A percentile compares a stretch with the other conserved stretches of the same genome.
Evolutionary conservation across 73 alveolate genomes (phyloP).

Genomic region (Symbiodinium pilosum): DNA sequence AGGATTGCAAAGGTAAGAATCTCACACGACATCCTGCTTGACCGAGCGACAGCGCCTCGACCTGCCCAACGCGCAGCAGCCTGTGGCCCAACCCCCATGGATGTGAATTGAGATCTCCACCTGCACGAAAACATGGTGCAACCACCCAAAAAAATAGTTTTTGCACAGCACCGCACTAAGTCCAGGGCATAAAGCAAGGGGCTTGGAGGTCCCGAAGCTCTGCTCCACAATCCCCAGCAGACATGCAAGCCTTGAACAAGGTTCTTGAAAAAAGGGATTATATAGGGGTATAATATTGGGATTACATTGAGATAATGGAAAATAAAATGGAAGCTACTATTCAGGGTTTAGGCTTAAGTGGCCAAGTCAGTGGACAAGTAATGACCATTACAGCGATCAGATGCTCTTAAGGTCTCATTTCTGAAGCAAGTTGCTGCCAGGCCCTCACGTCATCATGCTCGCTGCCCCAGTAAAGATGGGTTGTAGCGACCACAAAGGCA

Average conservation of each 20-base stretch:
- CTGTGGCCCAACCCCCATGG: slow-evolving; percentile 61
- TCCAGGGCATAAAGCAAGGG: slow-evolving; percentile 39
- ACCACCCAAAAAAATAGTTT: not conserved
- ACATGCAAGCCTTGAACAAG: slow-evolving; percentile 40
- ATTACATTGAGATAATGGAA: too few species aligned
- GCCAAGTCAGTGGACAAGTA: too few species aligned
- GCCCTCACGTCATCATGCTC: slow-evolving; percentile 87
- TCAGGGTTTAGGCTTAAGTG: too few species aligned
- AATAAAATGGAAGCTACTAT: too few species aligned
- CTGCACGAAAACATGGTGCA: too few species aligned
- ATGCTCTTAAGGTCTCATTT: too few species aligned
- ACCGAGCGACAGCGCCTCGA: not conserved
- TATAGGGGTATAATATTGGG: too few species aligned
- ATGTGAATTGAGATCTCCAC: slow-evolving; percentile 68
- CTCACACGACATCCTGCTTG: too few species aligned
- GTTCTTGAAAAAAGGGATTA: too few species aligned
- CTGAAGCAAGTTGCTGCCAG: slow-evolving; percentile 52
- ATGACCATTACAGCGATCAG: too few species aligned
- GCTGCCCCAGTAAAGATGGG: slow-evolving; percentile 91
- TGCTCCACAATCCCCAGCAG: slow-evolving; percentile 51
- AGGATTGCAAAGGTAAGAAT: too few species aligned
- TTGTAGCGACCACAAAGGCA: slow-evolving; percentile 54
- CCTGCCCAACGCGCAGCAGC: slow-evolving; percentile 25
- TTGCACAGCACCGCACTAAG: not conserved
- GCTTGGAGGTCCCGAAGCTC: slow-evolving; percentile 52